Evolutionary conservation across 2,329 filamentous ascomycete genomes (phyloP).

Genomic region (Hymenoscyphus occultus): DNA sequence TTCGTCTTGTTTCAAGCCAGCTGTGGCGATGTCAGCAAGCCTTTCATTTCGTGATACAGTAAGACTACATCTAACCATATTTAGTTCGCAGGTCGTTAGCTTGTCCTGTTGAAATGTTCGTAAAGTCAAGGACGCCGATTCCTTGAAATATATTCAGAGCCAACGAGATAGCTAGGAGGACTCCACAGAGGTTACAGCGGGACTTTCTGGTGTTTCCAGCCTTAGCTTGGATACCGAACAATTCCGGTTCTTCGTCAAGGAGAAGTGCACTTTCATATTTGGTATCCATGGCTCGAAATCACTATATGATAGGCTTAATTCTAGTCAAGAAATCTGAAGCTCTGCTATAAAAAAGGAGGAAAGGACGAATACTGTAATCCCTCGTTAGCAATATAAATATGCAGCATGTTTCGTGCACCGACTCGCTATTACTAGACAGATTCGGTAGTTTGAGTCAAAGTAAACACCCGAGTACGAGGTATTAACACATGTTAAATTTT

Average conservation of each 20-base stretch:
- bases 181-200: neutral
- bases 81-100: neutral
- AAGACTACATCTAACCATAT: neutral
- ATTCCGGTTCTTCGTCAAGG: neutral
- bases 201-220: neutral
- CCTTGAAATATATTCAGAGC: neutral
- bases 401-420: too few species aligned
- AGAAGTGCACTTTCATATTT: neutral
- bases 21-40: neutral
- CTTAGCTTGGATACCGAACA: neutral
- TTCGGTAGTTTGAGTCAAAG: too few species aligned
- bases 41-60: neutral
- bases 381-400: too few species aligned
- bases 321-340: too few species aligned
- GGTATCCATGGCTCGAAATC: neutral
- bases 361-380: too few species aligned
- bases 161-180: neutral
- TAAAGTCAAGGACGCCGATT: neutral
- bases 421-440: too few species aligned
- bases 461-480: too few species aligned
- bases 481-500: too few species aligned
- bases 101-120: neutral
- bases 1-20: slow-evolving; percentile 1
- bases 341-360: too few species aligned
- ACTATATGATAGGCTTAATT: neutral